Evolutionary conservation across 768 basidiomycete genomes (phyloP).

Genomic region (Termitomyces sp.): DNA sequence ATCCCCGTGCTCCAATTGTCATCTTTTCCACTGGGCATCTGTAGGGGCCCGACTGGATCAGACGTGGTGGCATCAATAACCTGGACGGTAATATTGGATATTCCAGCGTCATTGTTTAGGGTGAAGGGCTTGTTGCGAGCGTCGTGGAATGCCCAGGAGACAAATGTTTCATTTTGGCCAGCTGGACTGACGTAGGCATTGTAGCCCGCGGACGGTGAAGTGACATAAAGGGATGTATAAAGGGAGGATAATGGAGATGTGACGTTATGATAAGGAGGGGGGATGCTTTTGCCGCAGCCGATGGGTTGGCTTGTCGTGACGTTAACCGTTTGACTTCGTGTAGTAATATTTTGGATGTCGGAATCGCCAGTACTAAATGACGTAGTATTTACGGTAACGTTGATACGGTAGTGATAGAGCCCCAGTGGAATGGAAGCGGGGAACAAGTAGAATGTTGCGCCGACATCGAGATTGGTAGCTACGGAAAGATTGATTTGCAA

Average conservation of each 20-base stretch:
- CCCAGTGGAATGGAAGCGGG: slow-evolving; percentile 6
- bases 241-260: slow-evolving; percentile 1
- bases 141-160: not conserved
- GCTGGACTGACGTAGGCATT: slow-evolving; percentile 1
- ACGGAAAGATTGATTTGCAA: not conserved
- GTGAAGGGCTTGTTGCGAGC: too few relatives aligned
- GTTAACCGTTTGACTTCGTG: slow-evolving; percentile 1
- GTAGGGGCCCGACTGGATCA: not conserved
- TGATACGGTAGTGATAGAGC: slow-evolving; percentile 5
- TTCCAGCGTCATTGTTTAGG: not conserved
- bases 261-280: slow-evolving; percentile 1
- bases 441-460: not conserved
- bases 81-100: not conserved
- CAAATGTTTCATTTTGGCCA: not conserved
- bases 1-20: not conserved
- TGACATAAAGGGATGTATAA: slow-evolving; percentile 3
- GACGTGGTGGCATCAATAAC: not conserved
- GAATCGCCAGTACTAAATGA: not conserved
- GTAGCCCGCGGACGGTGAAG: not conserved
- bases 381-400: slow-evolving; percentile 2
- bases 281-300: slow-evolving; percentile 2
- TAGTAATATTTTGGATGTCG: slow-evolving; percentile 1
- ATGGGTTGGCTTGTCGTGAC: slow-evolving; percentile 6
- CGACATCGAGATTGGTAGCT: not conserved
- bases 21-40: not conserved